Evolutionary conservation across 805 yeast genomes (phyloP).

Genomic region (Allodekkera sacchari): DNA sequence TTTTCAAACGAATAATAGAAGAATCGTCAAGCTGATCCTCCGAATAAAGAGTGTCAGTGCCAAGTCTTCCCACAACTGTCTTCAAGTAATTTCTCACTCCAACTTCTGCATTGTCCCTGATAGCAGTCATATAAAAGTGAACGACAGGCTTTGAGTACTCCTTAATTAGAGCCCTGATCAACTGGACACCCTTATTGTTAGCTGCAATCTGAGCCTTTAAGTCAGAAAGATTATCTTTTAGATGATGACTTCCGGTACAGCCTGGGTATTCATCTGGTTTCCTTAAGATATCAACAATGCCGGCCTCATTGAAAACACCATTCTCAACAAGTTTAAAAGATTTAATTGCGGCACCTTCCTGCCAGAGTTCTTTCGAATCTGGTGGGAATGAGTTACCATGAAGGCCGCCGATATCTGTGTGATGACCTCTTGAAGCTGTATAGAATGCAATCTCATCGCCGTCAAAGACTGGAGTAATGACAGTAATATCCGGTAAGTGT

Average conservation of each 20-base stretch:
- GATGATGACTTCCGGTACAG: constrained; percentile 45
- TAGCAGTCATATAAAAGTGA: constrained; percentile 37
- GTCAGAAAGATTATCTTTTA: constrained; percentile 45
- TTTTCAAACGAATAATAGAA: constrained; percentile 33
- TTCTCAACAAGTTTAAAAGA: constrained; percentile 40
- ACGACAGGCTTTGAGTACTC: constrained; percentile 37
- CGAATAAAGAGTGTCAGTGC: constrained; percentile 30
- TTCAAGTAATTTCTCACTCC: constrained; percentile 30
- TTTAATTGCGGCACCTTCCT: constrained; percentile 49
- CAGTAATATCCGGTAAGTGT: constrained; percentile 44
- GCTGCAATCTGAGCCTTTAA: constrained; percentile 42
- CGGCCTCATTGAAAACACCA: constrained; percentile 46
- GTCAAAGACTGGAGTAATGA: constrained; percentile 46
- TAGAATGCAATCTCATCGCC: constrained; percentile 38
- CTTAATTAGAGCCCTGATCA: constrained; percentile 30
- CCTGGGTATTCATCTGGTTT: constrained; percentile 41
- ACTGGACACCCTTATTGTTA: constrained; percentile 42
- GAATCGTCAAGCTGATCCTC: constrained; percentile 50
- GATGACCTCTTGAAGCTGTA: constrained; percentile 53
- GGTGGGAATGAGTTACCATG: constrained; percentile 52
- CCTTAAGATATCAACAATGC: constrained; percentile 44
- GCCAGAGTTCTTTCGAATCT: constrained; percentile 40
- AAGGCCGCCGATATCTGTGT: constrained; percentile 53
- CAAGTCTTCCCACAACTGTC: constrained; percentile 34
- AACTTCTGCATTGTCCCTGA: constrained; percentile 36